phyloP scores from a whole-genome alignment of 2,329 filamentous ascomycete genomes.

The Aspergillus bombycis region DNA sequence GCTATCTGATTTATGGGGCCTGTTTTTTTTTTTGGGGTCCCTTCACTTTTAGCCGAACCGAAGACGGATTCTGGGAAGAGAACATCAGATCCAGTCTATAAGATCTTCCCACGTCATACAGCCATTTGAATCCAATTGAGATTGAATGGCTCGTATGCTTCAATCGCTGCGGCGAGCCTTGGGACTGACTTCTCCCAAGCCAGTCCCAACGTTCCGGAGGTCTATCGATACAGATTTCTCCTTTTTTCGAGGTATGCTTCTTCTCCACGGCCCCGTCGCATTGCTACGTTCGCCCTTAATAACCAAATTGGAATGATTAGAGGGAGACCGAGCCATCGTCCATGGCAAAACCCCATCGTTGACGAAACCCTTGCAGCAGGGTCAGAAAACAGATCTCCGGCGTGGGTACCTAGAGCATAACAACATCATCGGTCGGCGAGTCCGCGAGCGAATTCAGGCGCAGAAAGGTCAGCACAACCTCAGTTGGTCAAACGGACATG shows the following conservation, averaged over 20 bases:
- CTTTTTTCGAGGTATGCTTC: constrained; percentile 44
- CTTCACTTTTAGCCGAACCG: constrained; percentile 7
- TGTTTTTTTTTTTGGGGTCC: constrained; percentile 1
- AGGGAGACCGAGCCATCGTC: constrained; percentile 49
- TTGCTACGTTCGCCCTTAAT: not conserved
- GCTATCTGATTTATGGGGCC: constrained; percentile 1
- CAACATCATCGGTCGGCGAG: constrained; percentile 65
- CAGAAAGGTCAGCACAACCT: constrained; percentile 46
- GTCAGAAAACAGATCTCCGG: constrained; percentile 39
- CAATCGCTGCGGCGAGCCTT: constrained; percentile 36
- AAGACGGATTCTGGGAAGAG: not conserved
- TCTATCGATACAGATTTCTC: constrained; percentile 44
- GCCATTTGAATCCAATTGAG: not conserved
- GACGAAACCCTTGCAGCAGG: constrained; percentile 45
- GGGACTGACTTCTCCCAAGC: constrained; percentile 26
- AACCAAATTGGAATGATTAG: constrained; percentile 24
- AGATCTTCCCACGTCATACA: not conserved
- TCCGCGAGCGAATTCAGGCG: constrained; percentile 63
- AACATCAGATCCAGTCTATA: not conserved
- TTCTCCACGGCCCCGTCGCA: constrained; percentile 32
- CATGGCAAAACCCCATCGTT: constrained; percentile 44
- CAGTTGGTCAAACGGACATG: not conserved
- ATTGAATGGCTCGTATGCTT: constrained; percentile 40
- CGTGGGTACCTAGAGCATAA: constrained; percentile 46
- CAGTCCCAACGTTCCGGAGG: constrained; percentile 24